Conservation (phyloP, 1,139 yeast genomes). For the Candida smagusa region DNA sequence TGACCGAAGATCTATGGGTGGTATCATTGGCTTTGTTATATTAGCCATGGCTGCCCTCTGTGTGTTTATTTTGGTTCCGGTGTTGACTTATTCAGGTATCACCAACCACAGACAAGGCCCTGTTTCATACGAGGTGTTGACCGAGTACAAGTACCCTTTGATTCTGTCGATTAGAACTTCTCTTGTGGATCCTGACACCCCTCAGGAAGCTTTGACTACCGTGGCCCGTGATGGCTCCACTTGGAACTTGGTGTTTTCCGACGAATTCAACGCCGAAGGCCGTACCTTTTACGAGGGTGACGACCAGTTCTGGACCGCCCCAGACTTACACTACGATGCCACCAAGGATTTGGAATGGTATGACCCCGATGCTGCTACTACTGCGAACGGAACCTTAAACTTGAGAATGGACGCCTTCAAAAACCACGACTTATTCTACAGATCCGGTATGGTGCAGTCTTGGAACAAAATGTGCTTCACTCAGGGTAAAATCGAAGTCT, state of each 20-base stretch:
- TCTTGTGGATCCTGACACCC: slow-evolving; percentile 30
- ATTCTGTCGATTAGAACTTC: slow-evolving; percentile 22
- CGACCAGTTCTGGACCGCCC: slow-evolving; percentile 29
- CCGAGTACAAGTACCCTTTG: slow-evolving; percentile 22
- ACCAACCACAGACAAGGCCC: slow-evolving; percentile 13
- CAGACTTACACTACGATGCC: slow-evolving; percentile 27
- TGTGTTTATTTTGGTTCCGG: slow-evolving; percentile 26
- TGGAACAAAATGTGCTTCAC: slow-evolving; percentile 31
- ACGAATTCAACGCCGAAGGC: slow-evolving; percentile 29
- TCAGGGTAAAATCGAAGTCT: slow-evolving; percentile 23
- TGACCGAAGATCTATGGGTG: slow-evolving; percentile 23
- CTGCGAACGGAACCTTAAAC: slow-evolving; percentile 24
- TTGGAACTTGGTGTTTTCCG: slow-evolving; percentile 27
- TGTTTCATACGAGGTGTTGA: slow-evolving; percentile 20
- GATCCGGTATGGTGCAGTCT: slow-evolving; percentile 32
- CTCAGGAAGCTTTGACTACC: slow-evolving; percentile 14
- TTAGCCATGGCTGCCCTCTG: slow-evolving; percentile 18
- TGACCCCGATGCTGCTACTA: slow-evolving; percentile 29
- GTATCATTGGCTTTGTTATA: slow-evolving; percentile 19
- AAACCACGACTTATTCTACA: slow-evolving; percentile 26
- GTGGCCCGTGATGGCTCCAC: slow-evolving; percentile 18
- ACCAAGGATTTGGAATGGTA: slow-evolving; percentile 34
- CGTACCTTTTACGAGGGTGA: slow-evolving; percentile 31
- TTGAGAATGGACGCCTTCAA: slow-evolving; percentile 27
- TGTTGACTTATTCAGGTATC: slow-evolving; percentile 25